These are phyloP conservation scores for Sarcodon aspratus DNA, from an alignment of 768 basidiomycete genomes.

Conservation along the genomic window DNA sequence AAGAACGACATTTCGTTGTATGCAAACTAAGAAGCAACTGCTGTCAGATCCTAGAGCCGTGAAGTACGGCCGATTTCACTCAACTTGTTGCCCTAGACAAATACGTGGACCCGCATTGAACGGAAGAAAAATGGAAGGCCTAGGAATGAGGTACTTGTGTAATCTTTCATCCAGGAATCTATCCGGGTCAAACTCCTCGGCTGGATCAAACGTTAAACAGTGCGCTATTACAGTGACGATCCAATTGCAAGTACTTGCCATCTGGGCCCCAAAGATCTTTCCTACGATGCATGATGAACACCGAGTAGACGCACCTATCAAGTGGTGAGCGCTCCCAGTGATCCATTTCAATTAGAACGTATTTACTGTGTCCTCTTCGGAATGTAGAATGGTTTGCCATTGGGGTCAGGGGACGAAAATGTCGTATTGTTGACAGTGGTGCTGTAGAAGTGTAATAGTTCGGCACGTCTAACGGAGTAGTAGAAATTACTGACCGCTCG, in stretches of 20 bases:
- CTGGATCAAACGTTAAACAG: slow-evolving; percentile 6
- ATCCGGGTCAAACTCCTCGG: slow-evolving; percentile 46
- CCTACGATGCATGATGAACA: slow-evolving; percentile 46
- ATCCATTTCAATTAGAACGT: background rate
- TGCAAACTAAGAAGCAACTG: slow-evolving; percentile 26
- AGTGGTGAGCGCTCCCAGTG: background rate
- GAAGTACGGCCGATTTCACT: too few relatives aligned
- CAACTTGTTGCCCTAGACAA: slow-evolving; percentile 44
- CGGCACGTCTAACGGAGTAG: slow-evolving; percentile 1
- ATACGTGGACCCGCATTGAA: slow-evolving; percentile 62
- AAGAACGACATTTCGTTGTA: slow-evolving; percentile 45
- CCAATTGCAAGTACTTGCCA: slow-evolving; percentile 13
- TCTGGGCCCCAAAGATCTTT: slow-evolving; percentile 60
- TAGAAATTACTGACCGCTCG: slow-evolving; percentile 13
- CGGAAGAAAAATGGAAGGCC: slow-evolving; percentile 59
- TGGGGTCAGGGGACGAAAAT: background rate
- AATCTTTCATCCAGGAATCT: slow-evolving; percentile 50
- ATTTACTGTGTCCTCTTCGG: slow-evolving; percentile 14
- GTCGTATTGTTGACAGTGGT: slow-evolving; percentile 11
- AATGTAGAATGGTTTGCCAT: slow-evolving; percentile 16
- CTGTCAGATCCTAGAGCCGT: background rate
- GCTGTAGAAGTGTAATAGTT: slow-evolving; percentile 5
- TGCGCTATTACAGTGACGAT: background rate
- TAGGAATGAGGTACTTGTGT: slow-evolving; percentile 38
- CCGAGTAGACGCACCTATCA: slow-evolving; percentile 15